Evolutionary conservation across 257 asterid species (phyloP).

Genomic region (Forsythia suspensa): DNA sequence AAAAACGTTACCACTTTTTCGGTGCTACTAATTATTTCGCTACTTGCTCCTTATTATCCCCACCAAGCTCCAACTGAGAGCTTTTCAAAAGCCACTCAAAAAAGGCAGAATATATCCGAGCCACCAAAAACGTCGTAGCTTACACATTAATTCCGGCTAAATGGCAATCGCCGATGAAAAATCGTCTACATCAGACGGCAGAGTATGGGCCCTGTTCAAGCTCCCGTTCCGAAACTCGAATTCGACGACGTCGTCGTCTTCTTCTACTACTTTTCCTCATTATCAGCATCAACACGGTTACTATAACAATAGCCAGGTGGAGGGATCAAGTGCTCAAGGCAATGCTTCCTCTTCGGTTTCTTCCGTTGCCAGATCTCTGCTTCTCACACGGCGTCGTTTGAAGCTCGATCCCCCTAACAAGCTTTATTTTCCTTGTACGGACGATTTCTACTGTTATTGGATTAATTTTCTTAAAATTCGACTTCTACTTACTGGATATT

Average conservation of each 20-base stretch:
- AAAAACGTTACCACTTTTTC: constrained; percentile 13
- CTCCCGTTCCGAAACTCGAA: constrained; percentile 71
- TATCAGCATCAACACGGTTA: constrained; percentile 56
- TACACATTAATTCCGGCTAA: constrained; percentile 1
- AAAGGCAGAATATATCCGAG: constrained; percentile 9
- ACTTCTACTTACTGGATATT: background rate
- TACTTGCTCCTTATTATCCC: background rate
- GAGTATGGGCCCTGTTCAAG: constrained; percentile 77
- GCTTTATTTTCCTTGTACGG: constrained; percentile 85
- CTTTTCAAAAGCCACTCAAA: constrained; percentile 33
- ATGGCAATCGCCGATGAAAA: constrained; percentile 78
- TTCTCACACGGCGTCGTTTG: constrained; percentile 86
- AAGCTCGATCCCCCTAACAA: constrained; percentile 90
- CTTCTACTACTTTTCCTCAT: constrained; percentile 38
- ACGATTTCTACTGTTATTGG: constrained; percentile 8
- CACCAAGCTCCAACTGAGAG: constrained; percentile 27
- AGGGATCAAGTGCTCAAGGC: constrained; percentile 58
- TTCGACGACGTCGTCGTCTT: constrained; percentile 40
- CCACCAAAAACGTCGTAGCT: constrained; percentile 23
- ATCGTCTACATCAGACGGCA: constrained; percentile 43
- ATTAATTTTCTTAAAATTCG: background rate
- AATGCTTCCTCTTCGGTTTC: constrained; percentile 63
- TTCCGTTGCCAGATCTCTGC: constrained; percentile 84
- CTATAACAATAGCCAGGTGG: constrained; percentile 44
- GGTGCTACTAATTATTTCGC: background rate